These are phyloP conservation scores for Sclerotinia trifoliorum DNA, from an alignment of 2,329 filamentous ascomycete genomes.

Conservation along the genomic window DNA sequence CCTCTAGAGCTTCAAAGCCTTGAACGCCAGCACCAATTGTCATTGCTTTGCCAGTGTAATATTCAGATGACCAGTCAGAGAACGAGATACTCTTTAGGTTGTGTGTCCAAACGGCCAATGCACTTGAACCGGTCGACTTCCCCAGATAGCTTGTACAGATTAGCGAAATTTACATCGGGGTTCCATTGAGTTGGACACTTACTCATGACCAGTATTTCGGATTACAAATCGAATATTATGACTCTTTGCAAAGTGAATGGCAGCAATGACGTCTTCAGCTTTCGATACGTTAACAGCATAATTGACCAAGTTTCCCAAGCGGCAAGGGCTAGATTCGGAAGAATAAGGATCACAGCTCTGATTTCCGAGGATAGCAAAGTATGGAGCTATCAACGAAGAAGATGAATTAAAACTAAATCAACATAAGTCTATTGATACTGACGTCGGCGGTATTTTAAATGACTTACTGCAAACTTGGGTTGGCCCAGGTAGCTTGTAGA, in stretches of 20 bases:
- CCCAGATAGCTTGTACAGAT: constrained; percentile 47
- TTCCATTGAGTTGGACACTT: constrained; percentile 18
- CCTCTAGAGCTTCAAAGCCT: constrained; percentile 47
- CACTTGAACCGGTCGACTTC: constrained; percentile 60
- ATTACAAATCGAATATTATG: constrained; percentile 48
- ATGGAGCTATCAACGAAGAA: constrained; percentile 39
- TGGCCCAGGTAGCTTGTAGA: constrained; percentile 22
- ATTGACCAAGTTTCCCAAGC: constrained; percentile 42
- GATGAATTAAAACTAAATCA: constrained; percentile 12
- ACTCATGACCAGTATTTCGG: constrained; percentile 58
- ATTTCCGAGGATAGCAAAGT: constrained; percentile 40
- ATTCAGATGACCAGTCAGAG: constrained; percentile 42
- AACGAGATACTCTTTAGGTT: constrained; percentile 49
- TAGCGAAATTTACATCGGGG: neutral
- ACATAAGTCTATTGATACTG: neutral
- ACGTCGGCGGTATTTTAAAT: neutral
- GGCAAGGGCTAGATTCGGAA: constrained; percentile 42
- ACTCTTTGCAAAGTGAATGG: constrained; percentile 41
- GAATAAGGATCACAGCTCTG: constrained; percentile 40
- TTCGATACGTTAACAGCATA: constrained; percentile 38
- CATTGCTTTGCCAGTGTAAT: constrained; percentile 53
- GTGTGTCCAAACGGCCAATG: constrained; percentile 57
- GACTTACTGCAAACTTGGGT: constrained; percentile 22
- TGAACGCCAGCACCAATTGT: constrained; percentile 55
- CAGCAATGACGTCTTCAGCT: constrained; percentile 36